Evolutionary conservation across 2,329 filamentous ascomycete species (phyloP), one percentile per base, ranked within the genome.

Genomic region (Aspergillus carbonarius): DNA sequence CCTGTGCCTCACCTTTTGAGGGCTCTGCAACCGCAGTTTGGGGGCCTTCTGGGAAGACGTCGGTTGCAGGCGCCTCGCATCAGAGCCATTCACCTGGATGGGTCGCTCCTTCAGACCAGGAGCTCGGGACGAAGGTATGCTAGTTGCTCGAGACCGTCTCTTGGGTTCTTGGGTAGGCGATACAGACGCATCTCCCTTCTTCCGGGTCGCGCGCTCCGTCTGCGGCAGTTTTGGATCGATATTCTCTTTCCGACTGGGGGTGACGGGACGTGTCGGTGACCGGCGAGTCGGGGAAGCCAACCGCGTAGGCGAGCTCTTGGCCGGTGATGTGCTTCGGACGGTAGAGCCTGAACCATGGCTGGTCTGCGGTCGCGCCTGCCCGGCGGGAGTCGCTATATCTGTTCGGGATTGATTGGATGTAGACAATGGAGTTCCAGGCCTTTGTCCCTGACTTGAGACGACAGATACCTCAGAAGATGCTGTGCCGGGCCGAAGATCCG

Each of bases 401-500:
- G 63, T 59, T 27, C 63, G 68, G n/a, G 72, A 60, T 12, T 64
- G 68, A 39, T 54, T 68, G 30, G 65, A 48, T 49, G 67, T 58
- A 32, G 66, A 69, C 42, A 62, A 52, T 52, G 73, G 71, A 35
- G 74, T 72, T 58, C 72, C 64, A 30, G 77, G 74, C 65, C 76
- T 69, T 72, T 80, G 66, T 20, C 63, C 55, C 18, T 73, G 68
- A 39, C 65, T 67, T 10, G 74, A 75, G 15, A 72, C 56, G 37
- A 67, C 62, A 12, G 72, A 68, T 76, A 79, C 83, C 8, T 87
- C 81, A 56, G 85, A 82, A 40, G 82, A 72, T 30, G 74, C 83
- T 76, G 93, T 87, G 17, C 91, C 79, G 57, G 80, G 83, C 65
- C 87, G 89, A 49, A 98, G 81, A 73, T 98, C 93, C 4, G 93